A percentile compares a stretch with the other conserved stretches of the same genome.
Evolutionary conservation across 2,329 filamentous ascomycete genomes (phyloP).

Genomic region (Aureobasidium sp.): DNA sequence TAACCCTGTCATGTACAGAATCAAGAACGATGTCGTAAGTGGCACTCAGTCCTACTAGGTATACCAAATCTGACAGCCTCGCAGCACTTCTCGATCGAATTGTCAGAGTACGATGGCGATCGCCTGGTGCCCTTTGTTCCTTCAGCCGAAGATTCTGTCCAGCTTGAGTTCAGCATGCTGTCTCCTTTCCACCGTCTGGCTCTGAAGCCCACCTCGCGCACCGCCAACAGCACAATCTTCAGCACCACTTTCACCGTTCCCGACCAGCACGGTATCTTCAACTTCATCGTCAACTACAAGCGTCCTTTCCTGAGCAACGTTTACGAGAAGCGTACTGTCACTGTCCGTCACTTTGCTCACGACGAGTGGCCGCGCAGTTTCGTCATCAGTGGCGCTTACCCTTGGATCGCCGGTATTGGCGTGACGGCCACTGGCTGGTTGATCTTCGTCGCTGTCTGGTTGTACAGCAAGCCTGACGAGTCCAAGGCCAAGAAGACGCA

Average conservation of each 20-base stretch:
- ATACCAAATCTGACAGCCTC: not conserved
- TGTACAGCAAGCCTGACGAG: conserved; percentile 60
- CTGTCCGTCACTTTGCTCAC: conserved; percentile 92
- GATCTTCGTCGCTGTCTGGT: conserved; percentile 78
- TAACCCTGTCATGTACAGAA: conserved; percentile 85
- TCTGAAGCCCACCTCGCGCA: conserved; percentile 53
- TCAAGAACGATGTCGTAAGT: conserved; percentile 95
- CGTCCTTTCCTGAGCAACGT: conserved; percentile 82
- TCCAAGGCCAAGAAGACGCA: conserved; percentile 36
- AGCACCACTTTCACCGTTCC: conserved; percentile 71
- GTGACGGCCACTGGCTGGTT: conserved; percentile 80
- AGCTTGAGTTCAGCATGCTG: conserved; percentile 98
- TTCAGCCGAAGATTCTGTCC: conserved; percentile 64
- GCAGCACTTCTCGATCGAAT: conserved; percentile 76
- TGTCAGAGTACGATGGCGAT: conserved; percentile 77
- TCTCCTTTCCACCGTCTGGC: conserved; percentile 90
- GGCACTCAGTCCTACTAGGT: too few species aligned
- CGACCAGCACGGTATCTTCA: conserved; percentile 98
- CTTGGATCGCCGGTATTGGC: conserved; percentile 84
- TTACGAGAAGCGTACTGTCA: conserved; percentile 92
- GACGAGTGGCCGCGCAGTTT: conserved; percentile 92
- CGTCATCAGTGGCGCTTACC: conserved; percentile 84
- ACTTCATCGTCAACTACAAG: conserved; percentile 96
- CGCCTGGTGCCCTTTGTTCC: conserved; percentile 68
- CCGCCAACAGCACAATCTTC: conserved; percentile 65